Base-by-base conservation (phyloP, 306 rosid genomes). In the Sechiopsis laciniata region DNA sequence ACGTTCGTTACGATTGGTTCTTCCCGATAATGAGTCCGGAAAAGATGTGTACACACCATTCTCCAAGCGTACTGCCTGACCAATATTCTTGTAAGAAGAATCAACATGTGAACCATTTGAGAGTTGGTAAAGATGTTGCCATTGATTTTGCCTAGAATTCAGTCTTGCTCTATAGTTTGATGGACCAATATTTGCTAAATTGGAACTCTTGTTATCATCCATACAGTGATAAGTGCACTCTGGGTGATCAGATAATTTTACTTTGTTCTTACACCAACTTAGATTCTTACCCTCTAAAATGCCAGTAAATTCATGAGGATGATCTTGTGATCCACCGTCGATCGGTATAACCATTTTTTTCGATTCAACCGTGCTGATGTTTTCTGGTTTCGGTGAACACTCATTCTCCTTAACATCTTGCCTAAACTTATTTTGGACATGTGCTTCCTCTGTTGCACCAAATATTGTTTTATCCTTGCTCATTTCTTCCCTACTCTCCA, bases 111-210 rank as follows among this genome's bases (percentile, higher is more conserved):
- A 85, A 78, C 90, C 87, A 76, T 84, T 77, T n/a, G 63, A 88
- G 16, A 81, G 80, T 77, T 86, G 94, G 85, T 83, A 86, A 79
- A 87, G 80, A 87, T 84, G 85, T 78, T 69, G 89, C 91, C 91
- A 85, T 29, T 76, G 88, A 70, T 62, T 88, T 69, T 77, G 91
- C 82, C 80, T 76, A 68, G 73, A 55, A 80, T 69, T 82, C 73
- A 82, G 54, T 51, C 83, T 79, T 60, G 76, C 83, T 71, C 83
- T 85, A 76, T 74, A 84, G 74, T 57, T 84, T 20, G 96, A 87
- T 54, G 96, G 78, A 20, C 95, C 93, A 53, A 77, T 69, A 51
- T 85, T 83, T 64, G 90, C 87, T 73, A 89, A 80, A 67, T 77
- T 84, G 15, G 91, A 84, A 68, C 87, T 80, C 48, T 80, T 59